Evolutionary conservation across 257 asterid genomes (phyloP), one percentile per base, ranked within the genome.

Genomic region (Parsonsia alboflavescens): DNA sequence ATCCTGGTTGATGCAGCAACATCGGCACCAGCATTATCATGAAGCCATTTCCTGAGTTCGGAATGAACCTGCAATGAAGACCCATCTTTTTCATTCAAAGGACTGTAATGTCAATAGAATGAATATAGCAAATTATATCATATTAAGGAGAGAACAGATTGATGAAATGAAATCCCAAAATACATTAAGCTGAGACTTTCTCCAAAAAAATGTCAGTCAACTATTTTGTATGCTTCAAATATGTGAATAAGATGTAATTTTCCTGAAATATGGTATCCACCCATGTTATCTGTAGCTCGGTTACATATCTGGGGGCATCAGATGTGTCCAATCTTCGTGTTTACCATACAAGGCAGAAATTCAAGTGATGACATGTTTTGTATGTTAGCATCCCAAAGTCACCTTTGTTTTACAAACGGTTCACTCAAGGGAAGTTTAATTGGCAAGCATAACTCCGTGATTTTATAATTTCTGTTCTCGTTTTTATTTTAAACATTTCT

Each of bases 31-130:
- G 26, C 81, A 61, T 82, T 79, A 56, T 48, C 78, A 15, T 76
- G 77, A 50, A 79, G 80, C 86, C 79, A 82, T 65, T 82, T 82
- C 52, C 86, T 76, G 59, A 79, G 70, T 58, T 79, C 75, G 74
- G 44, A 56, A 76, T 82, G 86, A 65, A 76, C 80, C 84, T 79
- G 80, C 57, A 44, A 72, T 12, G 65, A 7, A 42, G 0, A 73
- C 57, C 56, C 24, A 53, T 70, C 4, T 64, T 36, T 41, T 64
- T 13, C 39, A 36, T 16, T 53, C 2, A 49, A 2, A 39, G 46
- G 26, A 10, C 17, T 15, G 6, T 22, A 22, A 33, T 16, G 9
- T 10, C 36, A 57, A 57, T 33, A 22, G 33, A 57, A 57, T 5
- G 17, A 24, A 57, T n/a, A 8, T 57, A 24, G 64, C 64, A 22